Conservation (phyloP, 139 green algal genomes). For the Chlamydomonas schloesseri region DNA sequence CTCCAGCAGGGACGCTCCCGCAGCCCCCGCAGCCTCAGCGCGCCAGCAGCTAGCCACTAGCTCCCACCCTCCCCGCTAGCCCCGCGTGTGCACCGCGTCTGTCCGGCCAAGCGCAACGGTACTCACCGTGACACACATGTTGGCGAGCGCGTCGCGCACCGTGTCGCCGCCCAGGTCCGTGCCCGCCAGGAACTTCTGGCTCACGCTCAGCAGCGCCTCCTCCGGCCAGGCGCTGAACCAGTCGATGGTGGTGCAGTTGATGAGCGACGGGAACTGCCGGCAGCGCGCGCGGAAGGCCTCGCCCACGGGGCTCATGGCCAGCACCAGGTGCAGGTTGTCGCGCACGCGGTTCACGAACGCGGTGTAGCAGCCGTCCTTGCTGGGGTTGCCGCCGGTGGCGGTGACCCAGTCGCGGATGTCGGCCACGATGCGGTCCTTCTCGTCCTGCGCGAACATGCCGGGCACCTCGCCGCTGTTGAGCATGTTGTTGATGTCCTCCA, state of each 20-base stretch:
- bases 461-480: constrained; percentile 89
- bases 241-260: constrained; percentile 90
- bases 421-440: constrained; percentile 80
- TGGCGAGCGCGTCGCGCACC: constrained; percentile 59
- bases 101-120: too few relatives aligned
- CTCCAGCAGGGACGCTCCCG: too few relatives aligned
- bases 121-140: constrained; percentile 69
- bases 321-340: constrained; percentile 88
- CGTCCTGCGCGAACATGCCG: constrained; percentile 67
- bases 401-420: constrained; percentile 79
- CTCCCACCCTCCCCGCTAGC: too few relatives aligned
- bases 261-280: constrained; percentile 85
- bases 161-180: constrained; percentile 71
- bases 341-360: constrained; percentile 83
- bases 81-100: too few relatives aligned
- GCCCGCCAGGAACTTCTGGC: constrained; percentile 73
- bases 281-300: constrained; percentile 79
- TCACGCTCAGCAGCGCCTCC: constrained; percentile 72
- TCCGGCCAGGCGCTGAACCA: constrained; percentile 80
- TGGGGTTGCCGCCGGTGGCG: constrained; percentile 55
- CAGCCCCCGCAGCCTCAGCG: too few relatives aligned
- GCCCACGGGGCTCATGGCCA: constrained; percentile 86
- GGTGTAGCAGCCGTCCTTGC: constrained; percentile 73
- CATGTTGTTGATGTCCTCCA: constrained; percentile 92
- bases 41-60: too few relatives aligned